Conservation (phyloP, 176 grass and related monocot species). For the Aechmea fasciata region DNA sequence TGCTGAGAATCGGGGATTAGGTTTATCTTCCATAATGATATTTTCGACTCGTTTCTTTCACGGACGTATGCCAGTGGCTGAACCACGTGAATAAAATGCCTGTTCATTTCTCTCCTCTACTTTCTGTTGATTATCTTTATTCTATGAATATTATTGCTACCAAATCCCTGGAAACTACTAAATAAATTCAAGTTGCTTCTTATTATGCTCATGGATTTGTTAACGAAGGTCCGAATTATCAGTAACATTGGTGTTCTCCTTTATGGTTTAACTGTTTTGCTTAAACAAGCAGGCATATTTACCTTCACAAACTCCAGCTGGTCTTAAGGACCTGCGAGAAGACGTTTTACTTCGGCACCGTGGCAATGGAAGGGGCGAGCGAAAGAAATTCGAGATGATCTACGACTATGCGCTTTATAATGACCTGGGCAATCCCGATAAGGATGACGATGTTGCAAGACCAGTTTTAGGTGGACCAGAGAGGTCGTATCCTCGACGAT, state of each 20-base stretch:
- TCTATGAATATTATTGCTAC: too few relatives aligned
- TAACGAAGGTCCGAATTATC: too few relatives aligned
- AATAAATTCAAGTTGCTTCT: too few relatives aligned
- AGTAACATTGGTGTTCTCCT: neutral
- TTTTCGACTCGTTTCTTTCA: too few relatives aligned
- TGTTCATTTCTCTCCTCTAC: too few relatives aligned
- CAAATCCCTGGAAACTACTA: too few relatives aligned
- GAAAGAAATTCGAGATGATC: constrained; percentile 38
- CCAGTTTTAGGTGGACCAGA: constrained; percentile 28
- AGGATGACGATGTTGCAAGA: constrained; percentile 34
- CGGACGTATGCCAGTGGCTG: too few relatives aligned
- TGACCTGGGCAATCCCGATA: constrained; percentile 48
- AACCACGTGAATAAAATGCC: too few relatives aligned
- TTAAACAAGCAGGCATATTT: constrained; percentile 31
- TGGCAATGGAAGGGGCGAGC: constrained; percentile 37
- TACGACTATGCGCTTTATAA: constrained; percentile 47
- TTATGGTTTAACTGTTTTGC: neutral
- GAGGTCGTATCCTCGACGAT: constrained; percentile 43
- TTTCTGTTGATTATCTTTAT: too few relatives aligned
- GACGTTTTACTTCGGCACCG: constrained; percentile 14
- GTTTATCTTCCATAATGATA: too few relatives aligned
- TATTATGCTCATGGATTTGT: too few relatives aligned
- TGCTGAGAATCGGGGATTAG: too few relatives aligned
- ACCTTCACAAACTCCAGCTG: constrained; percentile 42
- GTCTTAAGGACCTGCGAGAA: constrained; percentile 30